phyloP scores from a whole-genome alignment of 257 asterid species.

The Solanum pinnatisectum region DNA sequence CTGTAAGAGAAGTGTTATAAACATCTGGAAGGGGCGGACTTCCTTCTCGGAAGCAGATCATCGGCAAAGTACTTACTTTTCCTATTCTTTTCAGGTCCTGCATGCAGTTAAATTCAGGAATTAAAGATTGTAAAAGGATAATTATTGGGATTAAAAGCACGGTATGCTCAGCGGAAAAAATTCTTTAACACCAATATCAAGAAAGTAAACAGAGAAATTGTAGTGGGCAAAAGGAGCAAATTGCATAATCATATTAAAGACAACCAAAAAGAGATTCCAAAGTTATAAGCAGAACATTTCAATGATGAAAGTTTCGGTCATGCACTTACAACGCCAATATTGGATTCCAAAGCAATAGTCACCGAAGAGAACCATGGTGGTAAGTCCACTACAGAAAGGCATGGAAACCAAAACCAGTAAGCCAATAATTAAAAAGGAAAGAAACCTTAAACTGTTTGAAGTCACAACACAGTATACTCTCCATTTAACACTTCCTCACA shows the following conservation, averaged over 20 bases:
- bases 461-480: neutral
- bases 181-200: neutral
- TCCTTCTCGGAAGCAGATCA: conserved; percentile 90
- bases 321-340: conserved; percentile 57
- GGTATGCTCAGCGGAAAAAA: neutral
- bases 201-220: neutral
- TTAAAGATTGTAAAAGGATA: neutral
- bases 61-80: conserved; percentile 46
- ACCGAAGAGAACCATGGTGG: conserved; percentile 84
- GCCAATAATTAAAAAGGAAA: neutral
- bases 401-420: neutral
- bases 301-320: neutral
- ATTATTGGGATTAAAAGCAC: neutral
- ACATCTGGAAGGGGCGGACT: conserved; percentile 94
- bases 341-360: conserved; percentile 66
- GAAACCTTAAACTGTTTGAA: neutral
- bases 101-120: conserved; percentile 1
- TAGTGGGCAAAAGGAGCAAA: neutral
- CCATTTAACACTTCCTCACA: neutral
- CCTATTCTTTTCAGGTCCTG: conserved; percentile 45
- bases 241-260: neutral
- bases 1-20: conserved; percentile 49
- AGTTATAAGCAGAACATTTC: neutral
- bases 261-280: neutral
- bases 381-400: conserved; percentile 69